phyloP scores from a whole-genome alignment of 805 yeast species.

The Saturnispora serradocipensis region DNA sequence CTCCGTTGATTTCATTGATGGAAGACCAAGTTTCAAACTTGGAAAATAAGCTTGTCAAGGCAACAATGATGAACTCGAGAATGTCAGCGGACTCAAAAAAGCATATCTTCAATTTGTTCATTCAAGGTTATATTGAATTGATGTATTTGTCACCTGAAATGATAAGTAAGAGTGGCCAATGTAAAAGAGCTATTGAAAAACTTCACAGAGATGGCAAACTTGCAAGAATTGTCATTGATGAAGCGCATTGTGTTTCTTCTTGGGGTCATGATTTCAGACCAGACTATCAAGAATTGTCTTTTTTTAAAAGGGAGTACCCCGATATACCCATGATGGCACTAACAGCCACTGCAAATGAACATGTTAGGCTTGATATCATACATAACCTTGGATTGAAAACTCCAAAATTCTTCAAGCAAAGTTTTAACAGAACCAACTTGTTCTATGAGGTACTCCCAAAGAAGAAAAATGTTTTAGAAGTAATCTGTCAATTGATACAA shows the following conservation, averaged over 20 bases:
- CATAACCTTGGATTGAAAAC: slow-evolving; percentile 58
- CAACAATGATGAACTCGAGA: slow-evolving; percentile 83
- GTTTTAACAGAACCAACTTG: slow-evolving; percentile 84
- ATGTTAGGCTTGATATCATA: slow-evolving; percentile 77
- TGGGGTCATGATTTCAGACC: slow-evolving; percentile 99
- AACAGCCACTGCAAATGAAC: slow-evolving; percentile 94
- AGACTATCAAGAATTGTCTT: slow-evolving; percentile 75
- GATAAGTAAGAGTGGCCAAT: slow-evolving; percentile 66
- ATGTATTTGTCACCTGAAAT: slow-evolving; percentile 92
- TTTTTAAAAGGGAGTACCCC: slow-evolving; percentile 66
- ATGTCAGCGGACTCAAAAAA: slow-evolving; percentile 55
- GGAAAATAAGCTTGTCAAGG: slow-evolving; percentile 54
- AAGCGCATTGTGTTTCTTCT: slow-evolving; percentile 95
- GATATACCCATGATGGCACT: slow-evolving; percentile 87
- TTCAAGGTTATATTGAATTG: slow-evolving; percentile 59
- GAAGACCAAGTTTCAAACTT: slow-evolving; percentile 92
- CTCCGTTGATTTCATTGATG: slow-evolving; percentile 94
- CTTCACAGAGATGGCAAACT: slow-evolving; percentile 47
- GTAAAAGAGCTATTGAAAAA: slow-evolving; percentile 51
- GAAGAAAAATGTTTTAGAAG: slow-evolving; percentile 43
- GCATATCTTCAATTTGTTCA: slow-evolving; percentile 51
- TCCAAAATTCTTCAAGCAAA: slow-evolving; percentile 69
- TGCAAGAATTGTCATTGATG: slow-evolving; percentile 90
- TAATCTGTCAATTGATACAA: slow-evolving; percentile 48
- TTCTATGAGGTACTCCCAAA: slow-evolving; percentile 71